Conservation (phyloP, 148 eudicot species). For the Vaccinium myrtillus region DNA sequence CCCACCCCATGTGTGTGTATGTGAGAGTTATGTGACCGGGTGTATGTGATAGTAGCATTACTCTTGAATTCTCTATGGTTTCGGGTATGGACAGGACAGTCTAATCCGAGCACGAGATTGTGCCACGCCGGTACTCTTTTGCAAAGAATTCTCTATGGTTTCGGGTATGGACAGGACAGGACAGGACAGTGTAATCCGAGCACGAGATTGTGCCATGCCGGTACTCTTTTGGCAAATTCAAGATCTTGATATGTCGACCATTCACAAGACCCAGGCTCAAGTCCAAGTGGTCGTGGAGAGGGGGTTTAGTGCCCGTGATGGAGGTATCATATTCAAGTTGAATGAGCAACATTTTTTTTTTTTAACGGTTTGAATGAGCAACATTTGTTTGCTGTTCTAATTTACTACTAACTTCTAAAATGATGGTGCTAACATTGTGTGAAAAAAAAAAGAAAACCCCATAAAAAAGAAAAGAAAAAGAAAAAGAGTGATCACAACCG, state of each 20-base stretch:
- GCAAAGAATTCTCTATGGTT: too few relatives aligned
- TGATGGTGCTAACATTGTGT: not conserved
- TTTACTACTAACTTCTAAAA: too few relatives aligned
- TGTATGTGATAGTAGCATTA: too few relatives aligned
- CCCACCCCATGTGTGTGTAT: too few relatives aligned
- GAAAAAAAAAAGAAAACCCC: accelerated
- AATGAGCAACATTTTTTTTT: not conserved
- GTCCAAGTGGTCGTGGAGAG: not conserved
- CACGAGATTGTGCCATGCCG: not conserved
- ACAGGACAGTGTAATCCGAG: not conserved
- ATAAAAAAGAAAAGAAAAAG: too few relatives aligned
- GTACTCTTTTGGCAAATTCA: not conserved
- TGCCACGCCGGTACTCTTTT: not conserved
- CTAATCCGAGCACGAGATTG: not conserved
- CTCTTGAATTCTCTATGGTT: too few relatives aligned
- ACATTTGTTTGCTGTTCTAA: too few relatives aligned
- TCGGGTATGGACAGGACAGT: not conserved
- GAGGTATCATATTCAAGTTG: not conserved
- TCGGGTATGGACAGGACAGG: too few relatives aligned
- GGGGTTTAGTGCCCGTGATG: not conserved
- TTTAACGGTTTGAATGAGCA: not conserved
- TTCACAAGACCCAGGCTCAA: not conserved
- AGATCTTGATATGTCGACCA: not conserved
- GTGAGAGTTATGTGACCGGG: too few relatives aligned
- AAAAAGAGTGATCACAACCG: too few relatives aligned